Conservation (phyloP, 2,329 filamentous ascomycete genomes). For the Microcyclospora tardicrescens region DNA sequence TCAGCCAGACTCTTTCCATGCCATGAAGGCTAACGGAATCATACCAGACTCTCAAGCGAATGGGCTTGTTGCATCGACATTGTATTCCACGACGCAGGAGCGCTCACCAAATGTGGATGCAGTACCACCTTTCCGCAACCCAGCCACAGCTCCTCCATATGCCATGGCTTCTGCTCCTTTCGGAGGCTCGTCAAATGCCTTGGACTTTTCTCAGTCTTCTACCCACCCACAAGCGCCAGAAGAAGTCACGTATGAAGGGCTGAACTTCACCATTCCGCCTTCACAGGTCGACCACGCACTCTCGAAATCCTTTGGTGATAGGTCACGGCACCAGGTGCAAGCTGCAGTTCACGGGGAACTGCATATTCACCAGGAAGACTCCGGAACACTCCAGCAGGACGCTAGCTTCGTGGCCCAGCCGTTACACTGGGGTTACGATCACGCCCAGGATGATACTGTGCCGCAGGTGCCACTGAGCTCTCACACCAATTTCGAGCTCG, state of each 20-base stretch:
- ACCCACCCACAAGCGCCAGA: not conserved
- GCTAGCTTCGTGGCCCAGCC: conserved; percentile 1
- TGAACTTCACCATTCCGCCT: conserved; percentile 10
- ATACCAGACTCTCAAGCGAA: no score
- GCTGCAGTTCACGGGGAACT: no score
- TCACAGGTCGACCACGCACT: conserved; percentile 12
- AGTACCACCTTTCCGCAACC: not conserved
- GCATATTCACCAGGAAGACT: not conserved
- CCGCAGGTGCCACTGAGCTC: conserved; percentile 1
- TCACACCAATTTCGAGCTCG: conserved; percentile 8
- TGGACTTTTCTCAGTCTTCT: not conserved
- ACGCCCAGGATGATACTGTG: no score
- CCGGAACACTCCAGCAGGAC: conserved; percentile 1
- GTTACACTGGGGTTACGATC: no score
- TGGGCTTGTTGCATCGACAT: no score
- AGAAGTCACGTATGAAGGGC: conserved; percentile 2
- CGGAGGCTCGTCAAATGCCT: not conserved
- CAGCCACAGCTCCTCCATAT: not conserved
- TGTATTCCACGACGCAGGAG: not conserved
- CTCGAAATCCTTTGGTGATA: conserved; percentile 10
- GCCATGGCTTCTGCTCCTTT: not conserved
- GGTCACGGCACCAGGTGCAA: no score
- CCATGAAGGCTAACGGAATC: no score
- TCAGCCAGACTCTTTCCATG: no score
- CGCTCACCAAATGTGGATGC: not conserved